A percentile compares a stretch with the other conserved stretches of the same genome.
phyloP scores from a whole-genome alignment of 257 asterid species.

The Mitragyna speciosa region DNA sequence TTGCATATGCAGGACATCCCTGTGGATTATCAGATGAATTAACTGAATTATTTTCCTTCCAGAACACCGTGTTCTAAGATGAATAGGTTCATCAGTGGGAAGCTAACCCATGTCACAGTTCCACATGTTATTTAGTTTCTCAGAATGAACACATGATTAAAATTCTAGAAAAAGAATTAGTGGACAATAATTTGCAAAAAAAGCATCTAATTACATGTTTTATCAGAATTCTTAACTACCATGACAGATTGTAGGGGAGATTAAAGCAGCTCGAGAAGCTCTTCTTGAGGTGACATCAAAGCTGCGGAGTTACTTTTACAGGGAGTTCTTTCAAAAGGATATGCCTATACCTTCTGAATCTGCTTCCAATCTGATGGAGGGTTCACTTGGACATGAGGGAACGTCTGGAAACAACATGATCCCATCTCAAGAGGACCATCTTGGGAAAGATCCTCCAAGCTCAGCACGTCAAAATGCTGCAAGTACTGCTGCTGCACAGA shows the following conservation, averaged over 20 bases:
- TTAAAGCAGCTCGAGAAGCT: slow-evolving; percentile 46
- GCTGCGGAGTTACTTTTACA: slow-evolving; percentile 30
- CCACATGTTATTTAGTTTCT: no score
- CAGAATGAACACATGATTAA: no score
- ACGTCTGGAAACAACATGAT: slow-evolving; percentile 19
- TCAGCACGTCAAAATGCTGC: slow-evolving; percentile 23
- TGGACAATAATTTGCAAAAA: neutral
- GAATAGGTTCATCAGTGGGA: neutral
- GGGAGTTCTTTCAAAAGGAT: slow-evolving; percentile 34
- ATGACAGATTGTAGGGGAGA: slow-evolving; percentile 66
- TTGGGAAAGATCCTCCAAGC: slow-evolving; percentile 25
- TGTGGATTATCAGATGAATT: neutral
- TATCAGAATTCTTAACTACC: neutral
- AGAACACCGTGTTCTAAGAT: neutral
- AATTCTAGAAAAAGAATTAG: no score
- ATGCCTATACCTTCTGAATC: slow-evolving; percentile 20
- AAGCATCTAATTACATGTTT: neutral
- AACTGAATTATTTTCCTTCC: neutral
- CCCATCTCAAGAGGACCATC: slow-evolving; percentile 28
- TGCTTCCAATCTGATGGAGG: slow-evolving; percentile 26
- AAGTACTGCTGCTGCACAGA: slow-evolving; percentile 15
- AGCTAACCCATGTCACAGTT: neutral
- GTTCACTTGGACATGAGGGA: slow-evolving; percentile 24
- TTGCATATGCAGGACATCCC: neutral
- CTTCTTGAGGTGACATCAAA: slow-evolving; percentile 46